Conservation (phyloP, 2,329 filamentous ascomycete genomes). For the Aspergillus uvarum region DNA sequence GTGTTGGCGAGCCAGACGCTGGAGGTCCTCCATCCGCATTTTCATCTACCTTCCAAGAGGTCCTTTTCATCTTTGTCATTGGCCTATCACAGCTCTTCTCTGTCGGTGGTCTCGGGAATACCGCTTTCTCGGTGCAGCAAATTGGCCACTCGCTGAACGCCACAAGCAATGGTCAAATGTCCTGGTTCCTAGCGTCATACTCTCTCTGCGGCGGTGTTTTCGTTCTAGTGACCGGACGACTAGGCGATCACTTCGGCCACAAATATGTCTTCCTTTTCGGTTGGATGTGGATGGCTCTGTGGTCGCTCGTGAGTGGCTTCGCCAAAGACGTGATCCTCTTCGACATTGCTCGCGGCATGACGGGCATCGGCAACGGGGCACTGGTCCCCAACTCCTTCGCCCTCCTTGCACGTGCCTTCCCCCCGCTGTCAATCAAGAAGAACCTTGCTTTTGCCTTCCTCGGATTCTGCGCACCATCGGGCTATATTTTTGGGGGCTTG, state of each 20-base stretch:
- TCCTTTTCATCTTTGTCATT: slow-evolving; percentile 44
- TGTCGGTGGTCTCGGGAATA: slow-evolving; percentile 37
- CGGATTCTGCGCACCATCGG: slow-evolving; percentile 46
- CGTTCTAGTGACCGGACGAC: slow-evolving; percentile 50
- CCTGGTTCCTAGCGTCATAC: slow-evolving; percentile 53
- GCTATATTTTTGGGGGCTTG: slow-evolving; percentile 39
- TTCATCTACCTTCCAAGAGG: slow-evolving; percentile 15
- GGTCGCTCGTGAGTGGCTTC: slow-evolving; percentile 48
- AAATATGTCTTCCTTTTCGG: slow-evolving; percentile 52
- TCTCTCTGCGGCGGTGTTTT: slow-evolving; percentile 52
- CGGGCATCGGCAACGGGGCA: slow-evolving; percentile 48
- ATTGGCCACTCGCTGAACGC: slow-evolving; percentile 10
- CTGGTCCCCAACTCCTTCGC: slow-evolving; percentile 49
- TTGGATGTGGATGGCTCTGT: slow-evolving; percentile 51
- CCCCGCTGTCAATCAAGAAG: slow-evolving; percentile 39
- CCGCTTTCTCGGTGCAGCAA: slow-evolving; percentile 41
- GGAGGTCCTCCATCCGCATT: slow-evolving; percentile 1
- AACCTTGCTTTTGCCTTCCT: slow-evolving; percentile 49
- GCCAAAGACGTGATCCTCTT: slow-evolving; percentile 32
- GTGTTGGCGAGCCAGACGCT: too few relatives aligned
- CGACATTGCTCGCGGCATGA: slow-evolving; percentile 29
- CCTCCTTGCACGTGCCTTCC: slow-evolving; percentile 44
- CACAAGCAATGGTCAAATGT: slow-evolving; percentile 44
- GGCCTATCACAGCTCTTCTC: slow-evolving; percentile 48
- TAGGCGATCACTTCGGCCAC: slow-evolving; percentile 53